Evolutionary conservation across 352 stramenopile genomes (phyloP), one percentile per base, ranked within the genome.

Genomic region (Pythium sp.): DNA sequence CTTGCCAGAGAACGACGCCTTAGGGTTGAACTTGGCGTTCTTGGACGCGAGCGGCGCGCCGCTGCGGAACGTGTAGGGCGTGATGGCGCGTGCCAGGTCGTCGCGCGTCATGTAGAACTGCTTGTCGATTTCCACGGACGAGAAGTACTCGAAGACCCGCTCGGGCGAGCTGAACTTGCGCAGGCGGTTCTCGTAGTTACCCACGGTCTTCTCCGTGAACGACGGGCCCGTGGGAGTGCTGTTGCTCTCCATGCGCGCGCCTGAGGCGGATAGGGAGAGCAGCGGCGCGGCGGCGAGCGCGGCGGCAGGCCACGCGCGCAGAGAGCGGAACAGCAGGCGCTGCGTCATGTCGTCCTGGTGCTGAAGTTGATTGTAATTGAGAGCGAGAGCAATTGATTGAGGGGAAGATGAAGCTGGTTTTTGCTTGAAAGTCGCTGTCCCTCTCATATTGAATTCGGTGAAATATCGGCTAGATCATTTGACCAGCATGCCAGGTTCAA

Each of bases 101-200:
- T 80, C 76, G 32, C 81, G 81, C 36, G 87, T 95, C 90, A 97
- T 97, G 69, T 79, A 95, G 63, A 75, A 90, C 51, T 95, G 75
- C 60, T 82, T 77, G 58, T 95, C 81, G 69, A 95, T 77, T 72
- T 93, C 77, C 2, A 97, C 85, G 61, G 82, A 92, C 20, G 90
- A 93, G 65, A 97, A 97, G 72, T 97, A 97, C 81, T 94, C 86
- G 65, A 97, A 97, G 11, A 97, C 86, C 64, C 89, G 89, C 78
- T 96, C 88, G 26, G 90, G 90, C 11, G 82, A 80, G 65, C 81
- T 92, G 75, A 94, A 93, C 69, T 84, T 86, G 67, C 90, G 90
- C 61, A 97, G 63, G 1, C 90, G 87, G 76, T 97, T 97, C 78
- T 97, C 90, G 73, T 97, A 97, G 57, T 81, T 93, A 69, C 90